Evolutionary conservation across 371 early-diverging fungal genomes (phyloP).

Genomic region (Rhizopus stolonifer): DNA sequence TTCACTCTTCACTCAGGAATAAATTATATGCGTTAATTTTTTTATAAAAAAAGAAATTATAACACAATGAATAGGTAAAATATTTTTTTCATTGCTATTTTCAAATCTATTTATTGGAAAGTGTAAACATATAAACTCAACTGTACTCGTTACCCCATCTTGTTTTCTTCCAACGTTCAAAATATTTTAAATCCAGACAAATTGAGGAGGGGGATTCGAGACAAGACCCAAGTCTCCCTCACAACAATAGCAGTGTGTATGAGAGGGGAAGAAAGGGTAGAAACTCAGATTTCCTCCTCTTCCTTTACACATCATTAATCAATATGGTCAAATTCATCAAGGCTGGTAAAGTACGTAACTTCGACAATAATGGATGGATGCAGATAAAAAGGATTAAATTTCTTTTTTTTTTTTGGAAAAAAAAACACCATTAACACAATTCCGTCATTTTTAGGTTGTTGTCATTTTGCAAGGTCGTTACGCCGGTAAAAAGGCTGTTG

Average conservation of each 20-base stretch:
- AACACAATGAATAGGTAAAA: no score
- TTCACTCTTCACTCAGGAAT: no score
- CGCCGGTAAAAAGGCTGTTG: conserved; percentile 99
- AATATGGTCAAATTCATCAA: conserved; percentile 80
- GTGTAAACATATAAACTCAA: no score
- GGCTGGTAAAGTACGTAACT: conserved; percentile 61
- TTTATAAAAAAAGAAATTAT: no score
- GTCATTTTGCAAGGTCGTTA: conserved; percentile 96
- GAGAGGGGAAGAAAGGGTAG: neutral
- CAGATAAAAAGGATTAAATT: conserved; percentile 3
- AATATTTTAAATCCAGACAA: no score
- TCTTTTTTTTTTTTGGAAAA: conserved; percentile 1
- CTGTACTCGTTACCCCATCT: no score
- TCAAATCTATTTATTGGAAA: no score
- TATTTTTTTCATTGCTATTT: no score
- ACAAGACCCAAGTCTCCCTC: neutral
- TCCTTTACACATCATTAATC: conserved; percentile 33
- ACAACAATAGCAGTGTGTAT: neutral
- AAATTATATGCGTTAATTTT: no score
- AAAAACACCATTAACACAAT: neutral
- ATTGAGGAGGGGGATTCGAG: neutral
- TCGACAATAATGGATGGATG: conserved; percentile 32
- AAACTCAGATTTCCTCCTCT: conserved; percentile 25
- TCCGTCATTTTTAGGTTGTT: conserved; percentile 72
- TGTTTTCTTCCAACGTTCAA: no score